Conservation (phyloP, 805 yeast species). For the Sugiyamaella chiloensis region DNA sequence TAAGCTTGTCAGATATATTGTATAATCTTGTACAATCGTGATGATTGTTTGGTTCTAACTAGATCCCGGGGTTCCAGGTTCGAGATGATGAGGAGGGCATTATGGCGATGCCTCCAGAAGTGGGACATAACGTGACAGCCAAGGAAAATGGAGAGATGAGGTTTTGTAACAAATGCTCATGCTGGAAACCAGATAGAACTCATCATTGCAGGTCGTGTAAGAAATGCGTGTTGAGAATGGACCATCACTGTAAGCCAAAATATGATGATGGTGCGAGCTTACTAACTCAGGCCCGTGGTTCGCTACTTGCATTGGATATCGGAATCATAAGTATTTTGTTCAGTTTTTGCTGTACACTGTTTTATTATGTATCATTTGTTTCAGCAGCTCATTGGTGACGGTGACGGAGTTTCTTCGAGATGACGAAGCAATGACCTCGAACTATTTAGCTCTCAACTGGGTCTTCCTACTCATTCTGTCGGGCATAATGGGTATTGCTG, state of each 20-base stretch:
- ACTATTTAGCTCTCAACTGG: conserved; percentile 53
- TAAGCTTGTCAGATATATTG: too few species aligned
- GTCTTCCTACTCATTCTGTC: conserved; percentile 58
- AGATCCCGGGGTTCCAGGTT: conserved; percentile 18
- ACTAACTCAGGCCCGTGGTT: conserved; percentile 85
- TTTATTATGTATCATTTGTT: conserved; percentile 44
- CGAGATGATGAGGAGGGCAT: conserved; percentile 28
- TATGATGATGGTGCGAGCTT: too few species aligned
- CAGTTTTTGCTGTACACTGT: conserved; percentile 64
- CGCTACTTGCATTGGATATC: conserved; percentile 78
- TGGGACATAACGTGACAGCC: conserved; percentile 33
- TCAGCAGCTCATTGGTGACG: conserved; percentile 35
- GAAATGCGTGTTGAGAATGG: conserved; percentile 50
- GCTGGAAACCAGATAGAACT: conserved; percentile 44
- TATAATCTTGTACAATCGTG: too few species aligned
- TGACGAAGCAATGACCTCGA: conserved; percentile 22
- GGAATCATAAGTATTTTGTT: conserved; percentile 73
- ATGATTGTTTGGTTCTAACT: too few species aligned
- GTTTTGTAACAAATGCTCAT: conserved; percentile 39
- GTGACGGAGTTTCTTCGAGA: conserved; percentile 25
- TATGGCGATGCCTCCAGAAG: conserved; percentile 29
- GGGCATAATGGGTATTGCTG: conserved; percentile 52
- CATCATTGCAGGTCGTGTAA: conserved; percentile 43
- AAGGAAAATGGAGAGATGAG: conserved; percentile 41
- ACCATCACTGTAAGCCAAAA: conserved; percentile 44